phyloP scores from a whole-genome alignment of 2,329 filamentous ascomycete genomes.

The Claviceps arundinis region DNA sequence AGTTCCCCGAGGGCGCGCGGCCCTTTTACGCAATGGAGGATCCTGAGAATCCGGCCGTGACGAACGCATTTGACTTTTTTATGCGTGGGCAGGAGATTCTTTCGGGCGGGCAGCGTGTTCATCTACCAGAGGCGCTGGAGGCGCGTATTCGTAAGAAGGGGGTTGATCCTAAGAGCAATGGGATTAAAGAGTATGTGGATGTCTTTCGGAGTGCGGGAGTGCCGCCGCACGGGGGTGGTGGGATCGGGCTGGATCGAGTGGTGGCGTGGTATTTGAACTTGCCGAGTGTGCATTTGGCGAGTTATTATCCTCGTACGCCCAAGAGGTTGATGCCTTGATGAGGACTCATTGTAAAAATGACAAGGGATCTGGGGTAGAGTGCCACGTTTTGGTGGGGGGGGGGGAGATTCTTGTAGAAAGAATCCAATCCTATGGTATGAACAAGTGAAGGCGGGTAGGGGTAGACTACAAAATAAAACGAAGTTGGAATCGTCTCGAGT shows the following conservation, averaged over 20 bases:
- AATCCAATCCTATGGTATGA: no score
- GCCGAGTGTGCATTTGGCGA: constrained; percentile 44
- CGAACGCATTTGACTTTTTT: constrained; percentile 69
- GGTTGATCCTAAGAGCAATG: constrained; percentile 57
- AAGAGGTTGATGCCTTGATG: constrained; percentile 40
- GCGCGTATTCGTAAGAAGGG: constrained; percentile 66
- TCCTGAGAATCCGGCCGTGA: constrained; percentile 24
- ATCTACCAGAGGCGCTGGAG: constrained; percentile 63
- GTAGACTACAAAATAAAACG: no score
- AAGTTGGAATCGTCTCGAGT: no score
- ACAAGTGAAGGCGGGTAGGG: no score
- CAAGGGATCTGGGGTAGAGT: no score
- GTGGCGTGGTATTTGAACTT: constrained; percentile 52
- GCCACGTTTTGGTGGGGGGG: neutral
- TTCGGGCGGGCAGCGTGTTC: constrained; percentile 83
- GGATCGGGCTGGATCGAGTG: constrained; percentile 80
- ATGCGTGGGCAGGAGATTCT: constrained; percentile 87
- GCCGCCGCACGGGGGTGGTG: constrained; percentile 81
- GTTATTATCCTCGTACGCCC: constrained; percentile 46
- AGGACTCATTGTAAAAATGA: no score
- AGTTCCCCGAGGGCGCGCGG: constrained; percentile 60
- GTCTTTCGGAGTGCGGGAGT: constrained; percentile 70
- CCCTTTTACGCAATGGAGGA: constrained; percentile 57
- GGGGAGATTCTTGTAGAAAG: no score
- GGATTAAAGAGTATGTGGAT: constrained; percentile 84